Base-by-base conservation (phyloP, 2,329 filamentous ascomycete species). In the Talaromyces sp. region DNA sequence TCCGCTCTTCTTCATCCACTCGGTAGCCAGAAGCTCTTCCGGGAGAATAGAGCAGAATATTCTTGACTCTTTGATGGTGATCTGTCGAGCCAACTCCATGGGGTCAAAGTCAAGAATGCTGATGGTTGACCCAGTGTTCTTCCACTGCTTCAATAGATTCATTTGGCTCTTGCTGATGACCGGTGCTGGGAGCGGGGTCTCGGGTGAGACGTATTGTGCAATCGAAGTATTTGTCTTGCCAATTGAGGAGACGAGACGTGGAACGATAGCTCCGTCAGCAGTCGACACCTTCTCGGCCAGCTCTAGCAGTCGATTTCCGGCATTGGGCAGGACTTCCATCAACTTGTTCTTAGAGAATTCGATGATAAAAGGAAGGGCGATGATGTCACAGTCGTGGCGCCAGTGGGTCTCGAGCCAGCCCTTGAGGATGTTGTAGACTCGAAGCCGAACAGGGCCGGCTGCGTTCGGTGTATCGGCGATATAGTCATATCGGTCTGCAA, bases 321-420 rank as follows among this genome's bases (percentile, higher is more conserved):
- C 92, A 18, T 86, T 87, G 16, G 92, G 90, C 40, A 97, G 80
- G 6, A 88, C 82, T 1, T 82, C 75, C 57, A 82, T 81, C 7
- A 99, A 82, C 67, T 89, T 89, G 54, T 84, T 83, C 67, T 88
- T 86, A 1, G 93, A 92, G 75, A 99, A 99, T 1, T 86, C 81
- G 37, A 89, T 82, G 66, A 99, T 96, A 56, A 90, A 80, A 0
- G 84, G 81, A 8, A 99, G 81, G 1, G 93, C 92, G 12, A 86
- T 83, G 60, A 86, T 85, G 73, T 99, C 95, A 11, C 88, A 87
- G 64, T 92, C 86, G 66, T 91, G 86, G 55, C 90, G 87, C 93
- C 95, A 99, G 76, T 99, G 92, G 6, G 90, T 95, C 78, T 98
- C 95, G 21, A 99, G 81, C 95, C 95, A 99, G 46, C 91, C 90